Percentiles rank a stretch among this genome's conserved stretches.
Evolutionary conservation across 305 asterid genomes (phyloP).

Genomic region (Fraxinus sp.): DNA sequence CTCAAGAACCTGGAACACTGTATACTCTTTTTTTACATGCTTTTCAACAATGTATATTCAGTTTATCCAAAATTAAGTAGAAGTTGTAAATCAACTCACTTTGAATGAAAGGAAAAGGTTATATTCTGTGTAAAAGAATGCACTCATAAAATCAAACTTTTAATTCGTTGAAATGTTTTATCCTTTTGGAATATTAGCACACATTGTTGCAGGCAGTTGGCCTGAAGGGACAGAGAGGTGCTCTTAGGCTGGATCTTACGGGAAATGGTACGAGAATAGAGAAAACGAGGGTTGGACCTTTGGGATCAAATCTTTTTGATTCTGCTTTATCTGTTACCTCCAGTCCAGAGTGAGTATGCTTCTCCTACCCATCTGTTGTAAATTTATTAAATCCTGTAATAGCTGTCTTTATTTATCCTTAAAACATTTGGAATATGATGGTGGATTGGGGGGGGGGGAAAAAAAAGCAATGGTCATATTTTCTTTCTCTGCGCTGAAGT

Average conservation of each 20-base stretch:
- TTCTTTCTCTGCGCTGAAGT: slow-evolving; percentile 1
- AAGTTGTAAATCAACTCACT: neutral
- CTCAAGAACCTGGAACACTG: neutral
- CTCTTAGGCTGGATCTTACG: slow-evolving; percentile 75
- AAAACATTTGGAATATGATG: neutral
- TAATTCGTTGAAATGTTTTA: neutral
- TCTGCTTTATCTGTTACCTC: slow-evolving; percentile 82
- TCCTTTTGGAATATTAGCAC: slow-evolving; percentile 15
- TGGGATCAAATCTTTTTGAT: slow-evolving; percentile 86
- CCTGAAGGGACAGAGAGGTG: slow-evolving; percentile 48
- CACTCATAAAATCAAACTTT: neutral
- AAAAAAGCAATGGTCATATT: neutral
- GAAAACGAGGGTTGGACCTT: slow-evolving; percentile 89
- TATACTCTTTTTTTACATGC: neutral
- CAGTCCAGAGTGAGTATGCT: slow-evolving; percentile 96
- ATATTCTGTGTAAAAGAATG: slow-evolving; percentile 3
- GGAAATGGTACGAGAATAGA: slow-evolving; percentile 47
- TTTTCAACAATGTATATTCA: neutral
- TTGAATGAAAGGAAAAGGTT: slow-evolving; percentile 1
- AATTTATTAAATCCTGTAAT: neutral
- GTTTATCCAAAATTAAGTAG: neutral
- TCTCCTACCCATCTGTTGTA: slow-evolving; percentile 45
- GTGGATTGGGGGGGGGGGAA: slow-evolving; percentile 2
- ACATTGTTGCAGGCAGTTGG: slow-evolving; percentile 56
- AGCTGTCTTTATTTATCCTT: slow-evolving; percentile 8